These are phyloP conservation scores for Botrytis fabae DNA, from an alignment of 2,329 filamentous ascomycete species.

Conservation along the genomic window DNA sequence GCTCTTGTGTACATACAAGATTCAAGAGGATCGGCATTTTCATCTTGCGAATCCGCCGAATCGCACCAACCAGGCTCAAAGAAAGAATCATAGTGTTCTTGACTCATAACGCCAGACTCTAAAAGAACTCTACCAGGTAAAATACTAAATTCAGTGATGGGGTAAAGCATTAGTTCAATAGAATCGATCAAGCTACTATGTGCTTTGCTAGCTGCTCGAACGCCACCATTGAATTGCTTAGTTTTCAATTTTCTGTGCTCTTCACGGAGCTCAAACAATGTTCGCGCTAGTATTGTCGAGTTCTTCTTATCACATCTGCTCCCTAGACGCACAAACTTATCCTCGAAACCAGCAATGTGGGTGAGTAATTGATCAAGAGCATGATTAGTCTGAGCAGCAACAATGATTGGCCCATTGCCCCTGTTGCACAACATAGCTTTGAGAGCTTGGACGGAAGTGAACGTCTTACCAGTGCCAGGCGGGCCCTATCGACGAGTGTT, in stretches of 20 bases:
- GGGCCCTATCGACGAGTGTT: conserved; percentile 55
- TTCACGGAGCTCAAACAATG: conserved; percentile 61
- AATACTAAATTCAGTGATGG: conserved; percentile 41
- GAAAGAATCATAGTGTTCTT: conserved; percentile 64
- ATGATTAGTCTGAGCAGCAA: conserved; percentile 88
- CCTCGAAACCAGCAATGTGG: conserved; percentile 51
- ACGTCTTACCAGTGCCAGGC: conserved; percentile 76
- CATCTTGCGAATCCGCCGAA: conserved; percentile 20
- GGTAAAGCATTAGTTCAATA: conserved; percentile 6
- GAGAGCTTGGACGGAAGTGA: conserved; percentile 72
- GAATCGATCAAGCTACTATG: not conserved
- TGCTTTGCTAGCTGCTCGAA: not conserved
- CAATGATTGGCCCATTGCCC: conserved; percentile 67
- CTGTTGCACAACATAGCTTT: conserved; percentile 64
- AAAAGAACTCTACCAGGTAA: conserved; percentile 57
- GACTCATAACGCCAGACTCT: conserved; percentile 57
- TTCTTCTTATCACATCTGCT: conserved; percentile 46
- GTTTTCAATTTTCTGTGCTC: conserved; percentile 37
- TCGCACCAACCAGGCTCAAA: conserved; percentile 46
- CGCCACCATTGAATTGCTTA: not conserved
- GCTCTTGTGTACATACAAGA: conserved; percentile 27
- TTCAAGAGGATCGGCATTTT: conserved; percentile 21
- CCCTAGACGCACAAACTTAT: conserved; percentile 60
- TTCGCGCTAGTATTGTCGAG: conserved; percentile 62
- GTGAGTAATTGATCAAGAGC: conserved; percentile 78